Percentiles rank a stretch among this genome's conserved stretches.
Evolutionary conservation across 2,329 filamentous ascomycete species (phyloP).

Genomic region (Fusarium transvaalense): DNA sequence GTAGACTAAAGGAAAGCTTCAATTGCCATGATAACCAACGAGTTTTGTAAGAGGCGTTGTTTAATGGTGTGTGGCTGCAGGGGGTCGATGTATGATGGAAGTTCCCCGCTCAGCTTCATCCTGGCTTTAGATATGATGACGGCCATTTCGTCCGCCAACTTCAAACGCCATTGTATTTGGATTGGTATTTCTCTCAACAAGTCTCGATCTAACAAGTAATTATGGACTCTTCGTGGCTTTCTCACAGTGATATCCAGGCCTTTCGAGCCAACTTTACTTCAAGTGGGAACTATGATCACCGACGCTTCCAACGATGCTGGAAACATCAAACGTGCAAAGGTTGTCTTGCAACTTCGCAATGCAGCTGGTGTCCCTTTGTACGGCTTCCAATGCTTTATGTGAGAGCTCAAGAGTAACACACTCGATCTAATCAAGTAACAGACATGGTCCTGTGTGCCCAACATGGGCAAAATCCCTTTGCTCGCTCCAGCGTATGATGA

Average conservation of each 20-base stretch:
- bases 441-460: conserved; percentile 68
- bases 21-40: neutral
- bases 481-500: conserved; percentile 65
- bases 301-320: conserved; percentile 65
- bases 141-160: neutral
- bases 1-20: neutral
- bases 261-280: conserved; percentile 51
- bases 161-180: neutral
- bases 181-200: neutral
- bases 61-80: conserved; percentile 25
- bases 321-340: conserved; percentile 60
- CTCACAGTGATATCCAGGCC: conserved; percentile 19
- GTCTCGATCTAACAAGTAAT: neutral
- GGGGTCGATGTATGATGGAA: conserved; percentile 18
- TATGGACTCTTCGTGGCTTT: conserved; percentile 30
- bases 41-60: neutral
- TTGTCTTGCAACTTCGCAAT: conserved; percentile 60
- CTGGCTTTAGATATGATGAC: conserved; percentile 7
- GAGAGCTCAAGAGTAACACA: neutral
- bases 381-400: conserved; percentile 25
- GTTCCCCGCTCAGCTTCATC: conserved; percentile 29
- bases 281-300: conserved; percentile 47
- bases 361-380: conserved; percentile 68
- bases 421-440: conserved; percentile 44
- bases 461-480: conserved; percentile 58